phyloP scores from a whole-genome alignment of 2,329 filamentous ascomycete genomes.

The Monilinia vaccinii-corymbosi region DNA sequence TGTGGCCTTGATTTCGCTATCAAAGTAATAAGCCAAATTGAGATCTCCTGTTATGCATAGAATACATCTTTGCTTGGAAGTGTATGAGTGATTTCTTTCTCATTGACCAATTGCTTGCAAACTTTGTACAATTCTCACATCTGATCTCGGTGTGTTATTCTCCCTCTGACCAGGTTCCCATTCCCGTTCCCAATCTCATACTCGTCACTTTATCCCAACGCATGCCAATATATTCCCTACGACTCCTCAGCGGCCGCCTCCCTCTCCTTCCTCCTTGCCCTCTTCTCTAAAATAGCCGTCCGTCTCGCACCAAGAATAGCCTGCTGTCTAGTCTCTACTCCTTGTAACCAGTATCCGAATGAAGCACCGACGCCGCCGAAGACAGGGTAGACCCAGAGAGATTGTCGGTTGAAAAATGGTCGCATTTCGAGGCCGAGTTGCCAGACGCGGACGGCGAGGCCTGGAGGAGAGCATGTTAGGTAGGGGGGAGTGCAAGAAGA shows the following conservation, averaged over 20 bases:
- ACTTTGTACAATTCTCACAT: slow-evolving; percentile 2
- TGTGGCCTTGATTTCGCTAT: background rate
- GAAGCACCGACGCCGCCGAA: slow-evolving; percentile 79
- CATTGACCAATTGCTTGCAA: background rate
- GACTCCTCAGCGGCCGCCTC: slow-evolving; percentile 40
- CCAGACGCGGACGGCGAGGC: slow-evolving; percentile 86
- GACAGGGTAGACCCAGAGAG: slow-evolving; percentile 84
- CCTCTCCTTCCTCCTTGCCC: slow-evolving; percentile 63
- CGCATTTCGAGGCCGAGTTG: slow-evolving; percentile 98
- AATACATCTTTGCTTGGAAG: background rate
- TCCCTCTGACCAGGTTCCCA: background rate
- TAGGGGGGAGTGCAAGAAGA: background rate
- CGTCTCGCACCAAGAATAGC: slow-evolving; percentile 70
- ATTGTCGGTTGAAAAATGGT: slow-evolving; percentile 76
- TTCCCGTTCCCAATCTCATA: background rate
- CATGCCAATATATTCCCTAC: background rate
- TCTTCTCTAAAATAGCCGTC: slow-evolving; percentile 77
- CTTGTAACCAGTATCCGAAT: slow-evolving; percentile 96
- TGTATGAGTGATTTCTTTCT: background rate
- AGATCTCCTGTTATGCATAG: background rate
- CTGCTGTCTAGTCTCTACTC: slow-evolving; percentile 76
- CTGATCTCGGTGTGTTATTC: background rate
- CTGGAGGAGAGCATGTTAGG: slow-evolving; percentile 39
- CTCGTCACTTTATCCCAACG: background rate
- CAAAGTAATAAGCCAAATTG: background rate